These are phyloP conservation scores for Leccinum uliginosum DNA, from an alignment of 768 basidiomycete genomes.

Conservation along the genomic window DNA sequence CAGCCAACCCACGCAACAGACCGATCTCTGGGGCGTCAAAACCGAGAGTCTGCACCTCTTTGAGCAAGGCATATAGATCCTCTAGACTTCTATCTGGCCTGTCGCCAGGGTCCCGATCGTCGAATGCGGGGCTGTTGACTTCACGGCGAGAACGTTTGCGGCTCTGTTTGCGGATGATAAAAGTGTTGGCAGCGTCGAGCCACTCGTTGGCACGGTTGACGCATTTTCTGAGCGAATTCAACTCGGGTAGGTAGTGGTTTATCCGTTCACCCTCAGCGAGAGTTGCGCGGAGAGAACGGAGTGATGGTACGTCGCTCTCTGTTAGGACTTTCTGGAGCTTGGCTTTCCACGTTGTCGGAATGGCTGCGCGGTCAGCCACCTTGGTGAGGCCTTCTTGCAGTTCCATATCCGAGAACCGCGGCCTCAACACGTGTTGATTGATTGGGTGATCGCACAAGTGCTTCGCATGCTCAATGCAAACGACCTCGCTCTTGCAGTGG, in stretches of 20 bases:
- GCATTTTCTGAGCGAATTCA: constrained; percentile 68
- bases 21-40: constrained; percentile 81
- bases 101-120: constrained; percentile 53
- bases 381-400: constrained; percentile 62
- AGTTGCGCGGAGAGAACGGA: constrained; percentile 77
- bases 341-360: constrained; percentile 71
- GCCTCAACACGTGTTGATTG: constrained; percentile 60
- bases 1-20: constrained; percentile 47
- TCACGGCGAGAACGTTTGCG: constrained; percentile 69
- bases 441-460: constrained; percentile 66
- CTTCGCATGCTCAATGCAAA: constrained; percentile 82
- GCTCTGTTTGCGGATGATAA: constrained; percentile 74
- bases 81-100: constrained; percentile 67
- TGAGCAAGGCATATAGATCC: constrained; percentile 65
- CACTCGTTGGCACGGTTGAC: constrained; percentile 80
- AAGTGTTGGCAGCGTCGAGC: constrained; percentile 80
- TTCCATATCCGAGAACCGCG: constrained; percentile 78
- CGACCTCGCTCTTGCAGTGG: constrained; percentile 69
- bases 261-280: constrained; percentile 88
- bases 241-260: constrained; percentile 67
- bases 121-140: constrained; percentile 30
- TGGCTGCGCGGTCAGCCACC: constrained; percentile 65
- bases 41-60: constrained; percentile 71
- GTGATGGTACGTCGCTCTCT: constrained; percentile 65
- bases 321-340: constrained; percentile 64